These are phyloP conservation scores for Syzygium grande DNA, from an alignment of 345 rosid species.

Conservation along the genomic window DNA sequence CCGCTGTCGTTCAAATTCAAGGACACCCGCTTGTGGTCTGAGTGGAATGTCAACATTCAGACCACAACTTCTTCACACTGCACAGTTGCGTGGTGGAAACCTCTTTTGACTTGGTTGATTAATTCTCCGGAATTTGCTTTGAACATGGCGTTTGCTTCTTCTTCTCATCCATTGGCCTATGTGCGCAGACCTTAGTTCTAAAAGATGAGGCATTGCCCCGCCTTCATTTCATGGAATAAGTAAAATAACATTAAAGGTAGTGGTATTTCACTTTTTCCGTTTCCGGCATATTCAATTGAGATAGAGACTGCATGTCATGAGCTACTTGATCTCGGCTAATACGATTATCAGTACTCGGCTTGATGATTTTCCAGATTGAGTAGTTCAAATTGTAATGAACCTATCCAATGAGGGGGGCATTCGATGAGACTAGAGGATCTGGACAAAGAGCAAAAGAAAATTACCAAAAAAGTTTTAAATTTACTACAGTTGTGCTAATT, in stretches of 20 bases:
- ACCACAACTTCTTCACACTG: background rate
- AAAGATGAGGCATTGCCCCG: too few species aligned
- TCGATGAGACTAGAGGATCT: background rate
- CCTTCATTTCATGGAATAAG: too few species aligned
- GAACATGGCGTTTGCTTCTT: background rate
- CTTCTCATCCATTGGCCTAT: background rate
- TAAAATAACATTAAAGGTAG: too few species aligned
- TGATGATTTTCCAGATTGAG: background rate
- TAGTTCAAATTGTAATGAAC: background rate
- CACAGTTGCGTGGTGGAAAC: background rate
- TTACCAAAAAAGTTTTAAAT: too few species aligned
- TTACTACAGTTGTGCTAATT: too few species aligned
- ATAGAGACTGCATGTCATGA: background rate
- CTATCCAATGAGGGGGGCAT: too few species aligned
- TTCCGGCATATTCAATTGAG: background rate
- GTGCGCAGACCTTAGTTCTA: too few species aligned
- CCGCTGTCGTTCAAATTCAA: background rate
- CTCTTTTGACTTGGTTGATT: background rate
- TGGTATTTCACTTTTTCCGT: too few species aligned
- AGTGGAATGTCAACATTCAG: background rate
- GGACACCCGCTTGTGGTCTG: background rate
- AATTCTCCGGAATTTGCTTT: background rate
- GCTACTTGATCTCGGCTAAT: background rate
- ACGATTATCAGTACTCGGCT: background rate
- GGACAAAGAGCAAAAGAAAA: background rate